Percentiles rank a stretch among this genome's conserved stretches.
Evolutionary conservation across 345 rosid species (phyloP).

Genomic region (Chamaenerion angustifolium): DNA sequence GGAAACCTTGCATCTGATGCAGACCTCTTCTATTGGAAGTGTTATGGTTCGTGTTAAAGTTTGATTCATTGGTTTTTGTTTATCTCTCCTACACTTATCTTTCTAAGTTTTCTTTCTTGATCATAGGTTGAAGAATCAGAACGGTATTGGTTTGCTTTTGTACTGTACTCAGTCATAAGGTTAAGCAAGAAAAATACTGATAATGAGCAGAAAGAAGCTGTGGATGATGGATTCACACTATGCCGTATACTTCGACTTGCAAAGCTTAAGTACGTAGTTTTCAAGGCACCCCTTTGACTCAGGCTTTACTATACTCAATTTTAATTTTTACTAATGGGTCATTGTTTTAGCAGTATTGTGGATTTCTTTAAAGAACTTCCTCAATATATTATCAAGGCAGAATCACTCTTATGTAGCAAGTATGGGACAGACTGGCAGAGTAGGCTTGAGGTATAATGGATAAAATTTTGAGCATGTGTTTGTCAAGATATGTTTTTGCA

Average conservation of each 20-base stretch:
- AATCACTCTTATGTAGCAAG: constrained; percentile 40
- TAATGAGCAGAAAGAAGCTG: constrained; percentile 14
- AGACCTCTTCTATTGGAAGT: constrained; percentile 9
- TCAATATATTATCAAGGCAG: constrained; percentile 77
- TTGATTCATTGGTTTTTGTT: constrained; percentile 1
- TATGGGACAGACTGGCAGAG: constrained; percentile 81
- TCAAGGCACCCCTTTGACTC: neutral
- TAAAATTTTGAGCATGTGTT: neutral
- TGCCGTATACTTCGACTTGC: constrained; percentile 65
- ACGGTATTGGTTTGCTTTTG: constrained; percentile 74
- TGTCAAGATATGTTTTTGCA: neutral
- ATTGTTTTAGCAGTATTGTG: constrained; percentile 37
- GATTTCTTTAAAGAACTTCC: constrained; percentile 87
- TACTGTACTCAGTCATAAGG: constrained; percentile 50
- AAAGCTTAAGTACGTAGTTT: constrained; percentile 48
- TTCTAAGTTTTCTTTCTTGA: neutral
- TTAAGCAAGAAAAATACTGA: constrained; percentile 34
- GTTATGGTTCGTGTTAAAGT: constrained; percentile 33
- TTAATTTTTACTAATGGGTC: neutral
- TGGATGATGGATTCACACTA: constrained; percentile 36
- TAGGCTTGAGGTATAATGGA: constrained; percentile 60
- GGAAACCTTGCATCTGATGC: constrained; percentile 53
- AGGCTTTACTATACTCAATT: neutral
- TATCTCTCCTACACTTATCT: neutral
- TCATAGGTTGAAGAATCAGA: constrained; percentile 74